phyloP scores from a whole-genome alignment of 1,284 basidiomycete species.

The Vanrija humicola region DNA sequence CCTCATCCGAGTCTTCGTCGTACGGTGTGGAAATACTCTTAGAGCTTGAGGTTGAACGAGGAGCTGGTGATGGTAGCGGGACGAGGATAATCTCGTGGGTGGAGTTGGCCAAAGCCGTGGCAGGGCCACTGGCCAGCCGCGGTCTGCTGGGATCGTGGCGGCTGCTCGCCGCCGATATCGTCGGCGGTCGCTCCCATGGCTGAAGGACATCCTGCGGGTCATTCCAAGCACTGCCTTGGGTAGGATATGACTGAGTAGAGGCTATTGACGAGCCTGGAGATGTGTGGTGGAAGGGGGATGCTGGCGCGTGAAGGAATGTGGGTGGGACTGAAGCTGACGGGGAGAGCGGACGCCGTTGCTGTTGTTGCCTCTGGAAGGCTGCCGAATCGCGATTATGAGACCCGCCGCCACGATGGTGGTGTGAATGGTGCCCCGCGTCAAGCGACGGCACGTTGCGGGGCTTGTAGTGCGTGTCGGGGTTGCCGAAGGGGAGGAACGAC shows the following conservation, averaged over 20 bases:
- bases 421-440: background rate
- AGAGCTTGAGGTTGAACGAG: background rate
- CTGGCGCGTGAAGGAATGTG: no score
- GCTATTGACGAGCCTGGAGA: no score
- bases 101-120: background rate
- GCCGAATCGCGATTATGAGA: no score
- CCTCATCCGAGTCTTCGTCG: conserved; percentile 5
- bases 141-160: background rate
- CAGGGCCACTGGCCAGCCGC: background rate
- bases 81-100: background rate
- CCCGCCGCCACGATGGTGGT: background rate
- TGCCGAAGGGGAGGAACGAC: conserved; percentile 4
- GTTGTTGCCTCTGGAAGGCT: no score
- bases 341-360: no score
- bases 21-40: background rate
- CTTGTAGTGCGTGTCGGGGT: background rate
- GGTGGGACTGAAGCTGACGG: no score
- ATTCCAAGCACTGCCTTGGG: no score
- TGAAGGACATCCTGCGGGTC: no score
- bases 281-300: no score
- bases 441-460: background rate
- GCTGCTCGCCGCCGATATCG: background rate
- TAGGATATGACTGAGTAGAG: no score
- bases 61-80: background rate
- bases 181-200: background rate